Conservation (phyloP, 164 flowering plant species). For the Macadamia tetraphylla region DNA sequence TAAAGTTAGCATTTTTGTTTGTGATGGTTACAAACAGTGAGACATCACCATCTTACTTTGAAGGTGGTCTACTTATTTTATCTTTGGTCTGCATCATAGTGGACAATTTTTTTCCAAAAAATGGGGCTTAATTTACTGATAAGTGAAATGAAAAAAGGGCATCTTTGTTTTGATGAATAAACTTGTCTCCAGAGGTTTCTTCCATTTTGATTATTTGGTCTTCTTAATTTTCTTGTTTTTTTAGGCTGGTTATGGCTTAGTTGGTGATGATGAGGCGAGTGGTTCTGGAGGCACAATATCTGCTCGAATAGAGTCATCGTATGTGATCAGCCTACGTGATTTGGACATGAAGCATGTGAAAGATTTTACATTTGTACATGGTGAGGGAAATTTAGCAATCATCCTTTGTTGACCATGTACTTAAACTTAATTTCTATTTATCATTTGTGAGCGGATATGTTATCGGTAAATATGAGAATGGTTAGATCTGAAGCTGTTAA, state of each 20-base stretch:
- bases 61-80: no score
- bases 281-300: constrained; percentile 59
- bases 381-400: constrained; percentile 34
- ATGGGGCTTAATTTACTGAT: no score
- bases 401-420: background rate
- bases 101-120: no score
- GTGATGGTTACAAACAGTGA: no score
- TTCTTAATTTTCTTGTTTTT: background rate
- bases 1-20: no score
- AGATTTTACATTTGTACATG: constrained; percentile 84
- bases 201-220: background rate
- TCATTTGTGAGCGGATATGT: constrained; percentile 1
- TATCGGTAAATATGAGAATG: background rate
- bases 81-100: no score
- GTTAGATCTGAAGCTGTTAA: constrained; percentile 1
- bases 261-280: constrained; percentile 72
- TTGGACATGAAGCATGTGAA: constrained; percentile 92
- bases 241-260: constrained; percentile 85
- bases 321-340: constrained; percentile 68
- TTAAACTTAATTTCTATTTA: background rate
- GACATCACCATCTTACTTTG: no score
- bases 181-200: background rate
- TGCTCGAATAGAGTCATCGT: constrained; percentile 80
- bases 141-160: background rate
- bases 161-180: background rate